Percentiles rank a stretch among this genome's conserved stretches.
phyloP scores from a whole-genome alignment of 192 early-diverging fungal species.

The Mortierella antarctica region DNA sequence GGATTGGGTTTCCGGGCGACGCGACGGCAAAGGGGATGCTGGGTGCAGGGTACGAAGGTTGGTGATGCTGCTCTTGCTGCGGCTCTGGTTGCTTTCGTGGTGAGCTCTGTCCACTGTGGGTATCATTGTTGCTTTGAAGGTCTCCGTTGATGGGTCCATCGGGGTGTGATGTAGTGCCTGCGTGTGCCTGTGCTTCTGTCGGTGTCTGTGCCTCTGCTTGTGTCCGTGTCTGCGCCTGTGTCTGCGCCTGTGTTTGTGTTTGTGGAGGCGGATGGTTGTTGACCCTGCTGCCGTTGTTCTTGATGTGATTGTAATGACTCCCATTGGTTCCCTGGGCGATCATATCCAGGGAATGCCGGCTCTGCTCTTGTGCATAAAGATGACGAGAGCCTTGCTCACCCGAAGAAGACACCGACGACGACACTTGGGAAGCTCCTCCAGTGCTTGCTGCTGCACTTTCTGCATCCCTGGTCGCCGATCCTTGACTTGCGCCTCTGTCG shows the following conservation, averaged over 20 bases:
- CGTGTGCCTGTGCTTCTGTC: background rate
- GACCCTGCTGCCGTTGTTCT: too few relatives aligned
- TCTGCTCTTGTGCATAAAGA: conserved; percentile 1
- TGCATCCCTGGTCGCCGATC: background rate
- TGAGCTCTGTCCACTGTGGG: conserved; percentile 7
- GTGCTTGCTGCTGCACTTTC: background rate
- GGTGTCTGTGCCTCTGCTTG: background rate
- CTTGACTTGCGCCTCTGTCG: background rate
- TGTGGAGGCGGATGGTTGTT: conserved; percentile 5
- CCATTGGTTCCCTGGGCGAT: conserved; percentile 32
- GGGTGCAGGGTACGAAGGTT: conserved; percentile 13
- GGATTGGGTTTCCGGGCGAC: conserved; percentile 46
- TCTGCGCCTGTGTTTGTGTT: background rate
- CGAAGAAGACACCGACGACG: background rate
- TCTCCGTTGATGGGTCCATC: background rate
- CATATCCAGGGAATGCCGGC: conserved; percentile 15
- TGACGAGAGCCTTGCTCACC: conserved; percentile 16
- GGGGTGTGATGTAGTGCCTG: background rate
- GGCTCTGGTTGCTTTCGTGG: conserved; percentile 1
- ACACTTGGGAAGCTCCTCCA: background rate
- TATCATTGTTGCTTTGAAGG: conserved; percentile 11
- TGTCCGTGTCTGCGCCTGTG: background rate
- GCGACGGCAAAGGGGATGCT: conserved; percentile 49
- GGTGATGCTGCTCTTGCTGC: conserved; percentile 21
- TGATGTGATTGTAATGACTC: background rate